Base-by-base conservation (phyloP, 73 alveolate species). In the Paramecium caudatum region DNA sequence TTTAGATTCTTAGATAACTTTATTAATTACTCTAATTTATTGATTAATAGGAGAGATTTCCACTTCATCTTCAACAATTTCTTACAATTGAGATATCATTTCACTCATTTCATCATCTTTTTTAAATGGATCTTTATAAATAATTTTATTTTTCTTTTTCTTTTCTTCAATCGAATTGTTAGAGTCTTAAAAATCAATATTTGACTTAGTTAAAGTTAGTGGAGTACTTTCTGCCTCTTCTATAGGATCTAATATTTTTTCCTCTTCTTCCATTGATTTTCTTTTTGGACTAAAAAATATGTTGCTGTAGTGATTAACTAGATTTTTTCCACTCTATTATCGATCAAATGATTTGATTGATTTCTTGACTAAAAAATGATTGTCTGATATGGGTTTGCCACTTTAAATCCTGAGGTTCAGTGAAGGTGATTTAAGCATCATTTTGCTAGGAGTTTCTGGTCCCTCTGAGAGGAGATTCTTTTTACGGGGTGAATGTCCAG, bases 191-290 rank as follows among this genome's bases (percentile, higher is more conserved):
- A 27, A 27, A 21, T 39, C 88, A 12, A 74, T 39, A 45, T 43
- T 74, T 0, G 68, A 74, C 32, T 74, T 65, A 33, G 83, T 65
- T 9, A 41, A 74, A 2, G 88, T 41, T 47, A 74, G 55, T 9
- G 88, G 88, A 74, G 69, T 74, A 43, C 69, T 74, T 34, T 74
- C 88, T 34, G 46, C 88, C 12, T 74, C 88, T 12, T 74, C 88
- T 15, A 74, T 74, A 3, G 88, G 43, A 12, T 74, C 83, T 30
- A 65, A 15, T n/a, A 65, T 10, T 33, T 65, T 36, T 17, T 65
- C 83, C 36, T 65, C 83, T 65, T 65, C 47, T n/a, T 33, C 16
- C 15, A 32, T 25, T 4, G 27, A 65, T 36, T 65, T 33, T 33
- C 49, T 65, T 65, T 65, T 65, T 36, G 83, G 83, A 65, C 83